Evolutionary conservation across 2,329 filamentous ascomycete species (phyloP).

Genomic region (Neofusicoccum kwambonambiense): DNA sequence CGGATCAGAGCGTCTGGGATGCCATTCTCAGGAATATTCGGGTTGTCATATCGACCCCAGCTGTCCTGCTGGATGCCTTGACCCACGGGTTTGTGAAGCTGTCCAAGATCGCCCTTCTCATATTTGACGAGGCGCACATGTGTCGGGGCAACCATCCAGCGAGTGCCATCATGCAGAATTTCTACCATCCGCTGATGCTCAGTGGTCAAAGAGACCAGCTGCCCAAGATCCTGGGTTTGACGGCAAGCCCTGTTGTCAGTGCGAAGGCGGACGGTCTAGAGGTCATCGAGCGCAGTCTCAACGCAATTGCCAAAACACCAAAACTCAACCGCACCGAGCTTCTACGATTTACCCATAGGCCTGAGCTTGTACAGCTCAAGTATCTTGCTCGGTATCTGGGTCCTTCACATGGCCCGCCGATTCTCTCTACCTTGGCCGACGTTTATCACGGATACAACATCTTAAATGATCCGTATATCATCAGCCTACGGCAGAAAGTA

Average conservation of each 20-base stretch:
- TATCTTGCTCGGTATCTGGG: not conserved
- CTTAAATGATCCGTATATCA: constrained; percentile 41
- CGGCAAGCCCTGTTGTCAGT: constrained; percentile 72
- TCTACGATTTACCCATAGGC: constrained; percentile 65
- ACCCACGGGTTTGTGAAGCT: constrained; percentile 71
- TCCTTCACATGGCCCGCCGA: constrained; percentile 5
- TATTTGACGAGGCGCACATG: constrained; percentile 89
- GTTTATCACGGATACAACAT: constrained; percentile 33
- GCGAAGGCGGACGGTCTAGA: constrained; percentile 56
- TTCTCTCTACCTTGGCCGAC: constrained; percentile 24
- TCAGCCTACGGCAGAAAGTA: constrained; percentile 29
- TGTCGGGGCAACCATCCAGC: constrained; percentile 64
- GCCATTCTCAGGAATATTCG: constrained; percentile 61
- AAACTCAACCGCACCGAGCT: constrained; percentile 68
- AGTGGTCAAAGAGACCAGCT: constrained; percentile 33
- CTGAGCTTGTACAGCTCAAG: constrained; percentile 49
- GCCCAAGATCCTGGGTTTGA: constrained; percentile 74
- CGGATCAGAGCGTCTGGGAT: constrained; percentile 65
- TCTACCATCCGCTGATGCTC: constrained; percentile 59
- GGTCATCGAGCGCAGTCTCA: constrained; percentile 66
- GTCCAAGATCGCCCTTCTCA: constrained; percentile 61
- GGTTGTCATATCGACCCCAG: constrained; percentile 76
- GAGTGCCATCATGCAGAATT: constrained; percentile 69
- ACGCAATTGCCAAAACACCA: constrained; percentile 69
- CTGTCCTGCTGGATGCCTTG: constrained; percentile 72